phyloP scores from a whole-genome alignment of 495 filamentous ascomycete genomes.

The Bacidia rubella region DNA sequence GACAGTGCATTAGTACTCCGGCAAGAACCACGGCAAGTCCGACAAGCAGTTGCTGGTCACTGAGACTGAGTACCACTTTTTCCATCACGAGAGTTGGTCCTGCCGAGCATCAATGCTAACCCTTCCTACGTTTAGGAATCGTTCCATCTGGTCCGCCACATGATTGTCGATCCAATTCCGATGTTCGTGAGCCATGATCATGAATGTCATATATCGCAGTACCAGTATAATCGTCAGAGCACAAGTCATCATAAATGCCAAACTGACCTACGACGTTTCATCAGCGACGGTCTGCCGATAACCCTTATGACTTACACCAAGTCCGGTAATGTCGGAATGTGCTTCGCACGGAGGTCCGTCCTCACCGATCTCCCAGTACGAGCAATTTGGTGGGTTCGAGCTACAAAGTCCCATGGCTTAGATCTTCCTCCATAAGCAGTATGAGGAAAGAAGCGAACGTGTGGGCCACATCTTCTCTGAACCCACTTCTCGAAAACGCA shows the following conservation, averaged over 20 bases:
- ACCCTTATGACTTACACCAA: constrained; percentile 9
- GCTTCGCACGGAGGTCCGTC: constrained; percentile 7
- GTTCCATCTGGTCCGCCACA: neutral
- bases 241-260: constrained; percentile 9
- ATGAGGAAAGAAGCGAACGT: too few relatives aligned
- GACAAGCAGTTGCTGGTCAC: constrained; percentile 34
- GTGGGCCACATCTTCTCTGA: too few relatives aligned
- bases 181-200: neutral
- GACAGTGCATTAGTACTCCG: constrained; percentile 19
- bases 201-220: constrained; percentile 2
- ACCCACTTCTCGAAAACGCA: too few relatives aligned
- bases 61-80: constrained; percentile 21
- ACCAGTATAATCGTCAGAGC: constrained; percentile 5
- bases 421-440: too few relatives aligned
- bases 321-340: constrained; percentile 18
- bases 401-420: constrained; percentile 9
- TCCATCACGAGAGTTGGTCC: too few relatives aligned
- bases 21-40: constrained; percentile 28
- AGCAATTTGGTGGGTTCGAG: constrained; percentile 7
- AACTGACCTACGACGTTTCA: constrained; percentile 6
- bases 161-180: neutral
- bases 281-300: neutral
- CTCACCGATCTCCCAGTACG: neutral
- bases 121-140: neutral
- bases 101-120: neutral